A percentile compares a stretch with the other conserved stretches of the same genome.
phyloP scores from a whole-genome alignment of 2,329 filamentous ascomycete genomes.

The Xylaria sp. region DNA sequence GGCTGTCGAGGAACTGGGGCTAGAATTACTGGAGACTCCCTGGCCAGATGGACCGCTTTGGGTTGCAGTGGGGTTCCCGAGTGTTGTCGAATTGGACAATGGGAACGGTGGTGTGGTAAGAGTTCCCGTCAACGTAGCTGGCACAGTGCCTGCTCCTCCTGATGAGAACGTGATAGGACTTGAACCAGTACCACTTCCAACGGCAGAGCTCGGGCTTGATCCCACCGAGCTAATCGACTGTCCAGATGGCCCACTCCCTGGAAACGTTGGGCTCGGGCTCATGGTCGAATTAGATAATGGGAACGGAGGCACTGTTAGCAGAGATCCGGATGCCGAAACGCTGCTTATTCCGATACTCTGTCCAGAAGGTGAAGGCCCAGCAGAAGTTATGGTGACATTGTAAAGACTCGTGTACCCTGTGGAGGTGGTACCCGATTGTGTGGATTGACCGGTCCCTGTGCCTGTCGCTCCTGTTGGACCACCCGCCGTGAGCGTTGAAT shows the following conservation, averaged over 20 bases:
- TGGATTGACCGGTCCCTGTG: neutral
- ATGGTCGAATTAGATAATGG: slow-evolving; percentile 19
- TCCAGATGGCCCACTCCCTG: slow-evolving; percentile 5
- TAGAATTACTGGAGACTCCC: neutral
- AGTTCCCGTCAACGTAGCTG: slow-evolving; percentile 7
- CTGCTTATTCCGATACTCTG: slow-evolving; percentile 7
- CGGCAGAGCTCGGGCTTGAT: neutral
- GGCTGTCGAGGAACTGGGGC: too few species aligned
- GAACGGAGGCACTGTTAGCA: slow-evolving; percentile 12
- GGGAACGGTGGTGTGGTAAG: slow-evolving; percentile 15
- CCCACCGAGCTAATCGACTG: neutral
- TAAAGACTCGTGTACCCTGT: slow-evolving; percentile 7
- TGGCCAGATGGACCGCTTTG: slow-evolving; percentile 3
- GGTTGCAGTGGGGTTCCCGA: neutral
- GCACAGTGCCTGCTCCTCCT: slow-evolving; percentile 5
- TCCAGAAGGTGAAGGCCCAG: neutral
- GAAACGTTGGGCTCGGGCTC: slow-evolving; percentile 5
- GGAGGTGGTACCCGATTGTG: slow-evolving; percentile 4
- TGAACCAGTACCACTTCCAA: neutral
- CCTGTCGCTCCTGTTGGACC: slow-evolving; percentile 10
- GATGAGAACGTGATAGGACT: neutral
- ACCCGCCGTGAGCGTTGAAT: slow-evolving; percentile 22
- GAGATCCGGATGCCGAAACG: slow-evolving; percentile 1
- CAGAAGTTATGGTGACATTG: slow-evolving; percentile 4
- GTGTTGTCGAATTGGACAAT: slow-evolving; percentile 16